Evolutionary conservation across 345 rosid species (phyloP), one percentile per base, ranked within the genome.

Genomic region (Microcos paniculata): DNA sequence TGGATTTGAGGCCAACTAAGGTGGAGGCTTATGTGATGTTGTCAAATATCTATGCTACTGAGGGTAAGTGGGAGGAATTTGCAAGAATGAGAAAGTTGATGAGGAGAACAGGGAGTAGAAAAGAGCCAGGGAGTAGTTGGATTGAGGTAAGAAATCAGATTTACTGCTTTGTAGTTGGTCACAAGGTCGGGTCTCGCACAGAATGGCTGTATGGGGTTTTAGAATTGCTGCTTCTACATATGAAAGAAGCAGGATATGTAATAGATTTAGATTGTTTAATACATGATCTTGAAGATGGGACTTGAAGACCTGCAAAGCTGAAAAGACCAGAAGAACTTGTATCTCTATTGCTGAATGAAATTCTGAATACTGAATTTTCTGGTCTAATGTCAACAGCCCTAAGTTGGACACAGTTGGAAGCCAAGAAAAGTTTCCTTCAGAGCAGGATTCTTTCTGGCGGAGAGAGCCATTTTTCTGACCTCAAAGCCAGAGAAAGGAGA

Each of bases 101-200:
- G 85, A 85, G 86, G 77, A 80, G 79, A 71, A 84, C 82, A 72
- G 90, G 87, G 69, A 85, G 77, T 76, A 90, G 84, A 76, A 95
- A 95, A 82, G 98, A 91, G 82, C 84, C 86, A 3, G 98, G 97
- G 64, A 88, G 86, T 82, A 96, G 97, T 78, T 91, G 99, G 98
- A 90, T 90, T 28, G 88, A 87, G 79, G 77, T 93, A 35, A 83
- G 85, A 71, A 86, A 90, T 73, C 87, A 86, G 71, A 89, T 89
- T 61, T 78, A 76, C 75, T 84, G 92, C 77, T 89, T 92, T 57
- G 87, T 91, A 30, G 95, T 83, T 55, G 82, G 80, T 42, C 91
- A 87, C 62, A 88, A 85, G 82, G 71, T 57, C 45, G 87, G 86
- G 42, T 84, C 84, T 63, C 75, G 70, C 40, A 78, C 77, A 30